Evolutionary conservation across 2,329 filamentous ascomycete species (phyloP).

Genomic region (Sporothrix curviconia): DNA sequence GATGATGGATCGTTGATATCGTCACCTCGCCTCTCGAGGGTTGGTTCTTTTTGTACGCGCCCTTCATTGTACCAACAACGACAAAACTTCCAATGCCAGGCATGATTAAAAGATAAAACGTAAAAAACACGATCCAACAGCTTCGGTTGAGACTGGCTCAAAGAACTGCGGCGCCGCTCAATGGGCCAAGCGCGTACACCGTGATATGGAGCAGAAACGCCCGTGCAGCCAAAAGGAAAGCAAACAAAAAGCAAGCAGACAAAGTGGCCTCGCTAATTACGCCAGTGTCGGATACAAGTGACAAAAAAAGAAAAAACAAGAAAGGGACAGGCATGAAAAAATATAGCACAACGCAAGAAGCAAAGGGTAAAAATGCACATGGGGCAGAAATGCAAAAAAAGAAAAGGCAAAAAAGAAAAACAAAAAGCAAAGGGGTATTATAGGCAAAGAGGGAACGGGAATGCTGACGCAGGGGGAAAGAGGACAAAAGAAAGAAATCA

Average conservation of each 20-base stretch:
- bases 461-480: constrained; percentile 4
- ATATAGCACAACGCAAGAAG: neutral
- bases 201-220: constrained; percentile 11
- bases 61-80: neutral
- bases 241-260: neutral
- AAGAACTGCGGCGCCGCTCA: neutral
- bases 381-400: neutral
- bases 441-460: constrained; percentile 1
- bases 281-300: neutral
- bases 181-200: neutral
- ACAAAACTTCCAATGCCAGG: neutral
- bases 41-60: constrained; percentile 7
- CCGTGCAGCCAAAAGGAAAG: neutral
- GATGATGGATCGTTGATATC: constrained; percentile 6
- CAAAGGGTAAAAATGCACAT: neutral
- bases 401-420: neutral
- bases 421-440: constrained; percentile 5
- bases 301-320: neutral
- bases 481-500: constrained; percentile 5
- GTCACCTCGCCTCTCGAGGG: constrained; percentile 15
- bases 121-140: neutral
- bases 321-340: too few species aligned
- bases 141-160: constrained; percentile 7
- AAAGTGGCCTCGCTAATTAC: constrained; percentile 6
- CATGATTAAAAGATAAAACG: constrained; percentile 3